Evolutionary conservation across 2,329 filamentous ascomycete genomes (phyloP).

Genomic region (Ceratocystis cacaofunesta): DNA sequence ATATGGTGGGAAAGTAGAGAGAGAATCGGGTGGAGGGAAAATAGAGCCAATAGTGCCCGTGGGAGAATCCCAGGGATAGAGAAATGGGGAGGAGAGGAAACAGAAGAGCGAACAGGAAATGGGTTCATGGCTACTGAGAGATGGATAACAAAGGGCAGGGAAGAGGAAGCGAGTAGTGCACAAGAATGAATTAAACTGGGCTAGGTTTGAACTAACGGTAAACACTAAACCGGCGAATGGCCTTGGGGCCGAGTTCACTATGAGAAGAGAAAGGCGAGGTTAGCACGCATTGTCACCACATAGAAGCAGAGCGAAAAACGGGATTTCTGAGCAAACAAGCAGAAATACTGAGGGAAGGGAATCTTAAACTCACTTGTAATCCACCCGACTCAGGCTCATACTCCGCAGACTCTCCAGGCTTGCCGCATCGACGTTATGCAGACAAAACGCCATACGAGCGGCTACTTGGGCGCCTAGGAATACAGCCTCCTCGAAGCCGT

Average conservation of each 20-base stretch:
- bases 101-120: too few species aligned
- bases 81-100: too few species aligned
- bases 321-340: background rate
- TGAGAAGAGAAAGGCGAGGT: background rate
- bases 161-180: too few species aligned
- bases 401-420: conserved; percentile 37
- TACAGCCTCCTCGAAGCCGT: conserved; percentile 61
- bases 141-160: too few species aligned
- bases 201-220: conserved; percentile 25
- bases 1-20: too few species aligned
- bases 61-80: too few species aligned
- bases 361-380: conserved; percentile 40
- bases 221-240: conserved; percentile 39
- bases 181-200: background rate
- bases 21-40: too few species aligned
- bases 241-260: conserved; percentile 41
- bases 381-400: conserved; percentile 43
- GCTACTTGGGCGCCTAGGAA: conserved; percentile 83
- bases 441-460: conserved; percentile 45
- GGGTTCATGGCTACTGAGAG: too few species aligned
- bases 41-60: too few species aligned
- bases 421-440: conserved; percentile 42
- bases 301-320: too few species aligned
- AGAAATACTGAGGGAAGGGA: background rate
- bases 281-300: too few species aligned